A percentile compares a stretch with the other conserved stretches of the same genome.
phyloP scores from a whole-genome alignment of 2,329 filamentous ascomycete genomes.

The Mycosphaerella sp. region DNA sequence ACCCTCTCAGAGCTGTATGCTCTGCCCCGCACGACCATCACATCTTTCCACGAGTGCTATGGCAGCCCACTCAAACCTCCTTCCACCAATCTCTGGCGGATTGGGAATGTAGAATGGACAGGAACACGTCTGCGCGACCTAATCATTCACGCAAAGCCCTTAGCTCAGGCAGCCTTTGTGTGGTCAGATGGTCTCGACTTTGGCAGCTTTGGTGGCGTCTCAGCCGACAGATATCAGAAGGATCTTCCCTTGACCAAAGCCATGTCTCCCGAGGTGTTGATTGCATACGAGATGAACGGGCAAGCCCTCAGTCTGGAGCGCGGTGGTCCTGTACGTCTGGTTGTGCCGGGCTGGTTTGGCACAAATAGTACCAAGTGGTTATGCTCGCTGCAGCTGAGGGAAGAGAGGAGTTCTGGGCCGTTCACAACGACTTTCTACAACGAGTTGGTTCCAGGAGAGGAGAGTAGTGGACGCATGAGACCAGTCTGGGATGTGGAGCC shows the following conservation, averaged over 20 bases:
- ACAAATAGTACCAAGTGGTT: slow-evolving; percentile 34
- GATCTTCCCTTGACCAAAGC: slow-evolving; percentile 31
- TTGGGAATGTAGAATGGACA: slow-evolving; percentile 36
- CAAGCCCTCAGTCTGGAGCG: slow-evolving; percentile 22
- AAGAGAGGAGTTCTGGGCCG: slow-evolving; percentile 22
- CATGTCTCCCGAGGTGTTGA: slow-evolving; percentile 23
- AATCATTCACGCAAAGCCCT: slow-evolving; percentile 22
- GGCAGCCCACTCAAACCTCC: slow-evolving; percentile 33
- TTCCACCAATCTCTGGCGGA: slow-evolving; percentile 28
- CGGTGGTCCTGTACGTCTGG: slow-evolving; percentile 31
- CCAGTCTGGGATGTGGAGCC: slow-evolving; percentile 30
- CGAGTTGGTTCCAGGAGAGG: slow-evolving; percentile 18
- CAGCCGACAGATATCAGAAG: slow-evolving; percentile 32
- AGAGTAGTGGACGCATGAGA: slow-evolving; percentile 7
- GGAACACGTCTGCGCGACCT: slow-evolving; percentile 30
- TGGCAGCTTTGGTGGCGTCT: slow-evolving; percentile 26
- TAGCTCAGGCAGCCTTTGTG: slow-evolving; percentile 20
- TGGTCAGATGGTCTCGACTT: slow-evolving; percentile 32
- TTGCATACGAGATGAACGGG: slow-evolving; percentile 31
- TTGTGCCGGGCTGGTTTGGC: slow-evolving; percentile 33
- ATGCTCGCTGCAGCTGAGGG: slow-evolving; percentile 23
- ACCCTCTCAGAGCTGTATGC: slow-evolving; percentile 26
- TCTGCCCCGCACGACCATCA: slow-evolving; percentile 27
- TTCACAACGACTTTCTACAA: slow-evolving; percentile 32
- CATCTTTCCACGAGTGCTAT: slow-evolving; percentile 36